Evolutionary conservation across 2,329 filamentous ascomycete species (phyloP).

Genomic region (Colletotrichum higginsianum): DNA sequence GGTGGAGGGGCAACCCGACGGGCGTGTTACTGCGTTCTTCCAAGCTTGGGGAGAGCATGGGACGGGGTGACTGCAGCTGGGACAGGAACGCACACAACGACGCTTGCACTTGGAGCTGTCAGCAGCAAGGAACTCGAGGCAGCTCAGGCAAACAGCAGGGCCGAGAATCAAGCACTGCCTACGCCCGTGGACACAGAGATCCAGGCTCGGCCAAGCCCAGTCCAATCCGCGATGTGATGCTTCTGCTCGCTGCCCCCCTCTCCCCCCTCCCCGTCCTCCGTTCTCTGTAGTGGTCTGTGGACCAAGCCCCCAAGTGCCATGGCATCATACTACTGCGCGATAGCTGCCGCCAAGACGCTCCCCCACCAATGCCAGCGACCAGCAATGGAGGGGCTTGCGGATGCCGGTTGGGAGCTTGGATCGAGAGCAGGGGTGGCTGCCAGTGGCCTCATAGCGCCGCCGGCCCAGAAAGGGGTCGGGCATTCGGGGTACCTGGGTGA

Average conservation of each 20-base stretch:
- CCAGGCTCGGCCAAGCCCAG: slow-evolving; percentile 14
- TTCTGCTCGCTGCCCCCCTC: slow-evolving; percentile 31
- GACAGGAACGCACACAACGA: neutral
- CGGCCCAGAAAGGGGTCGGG: neutral
- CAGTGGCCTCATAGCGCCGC: slow-evolving; percentile 13
- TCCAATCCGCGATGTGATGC: slow-evolving; percentile 37
- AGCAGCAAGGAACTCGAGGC: slow-evolving; percentile 33
- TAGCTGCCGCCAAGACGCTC: slow-evolving; percentile 39
- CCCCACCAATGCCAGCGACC: slow-evolving; percentile 40
- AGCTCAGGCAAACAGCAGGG: slow-evolving; percentile 22
- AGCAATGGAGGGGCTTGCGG: slow-evolving; percentile 36
- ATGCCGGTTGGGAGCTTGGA: slow-evolving; percentile 41
- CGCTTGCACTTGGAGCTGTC: slow-evolving; percentile 36
- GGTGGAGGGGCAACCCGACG: slow-evolving; percentile 40
- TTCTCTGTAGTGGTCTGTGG: slow-evolving; percentile 33
- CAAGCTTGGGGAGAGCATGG: slow-evolving; percentile 37
- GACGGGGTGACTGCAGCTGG: neutral
- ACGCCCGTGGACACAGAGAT: slow-evolving; percentile 9
- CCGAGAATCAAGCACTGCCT: slow-evolving; percentile 24
- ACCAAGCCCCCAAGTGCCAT: slow-evolving; percentile 38
- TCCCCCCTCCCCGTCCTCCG: slow-evolving; percentile 14
- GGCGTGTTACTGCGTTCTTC: slow-evolving; percentile 35
- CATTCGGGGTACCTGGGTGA: slow-evolving; percentile 16
- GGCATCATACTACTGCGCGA: slow-evolving; percentile 42
- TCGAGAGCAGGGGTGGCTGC: slow-evolving; percentile 31